phyloP scores from a whole-genome alignment of 208 protist genomes.

The Acanthamoeba triangularis region DNA sequence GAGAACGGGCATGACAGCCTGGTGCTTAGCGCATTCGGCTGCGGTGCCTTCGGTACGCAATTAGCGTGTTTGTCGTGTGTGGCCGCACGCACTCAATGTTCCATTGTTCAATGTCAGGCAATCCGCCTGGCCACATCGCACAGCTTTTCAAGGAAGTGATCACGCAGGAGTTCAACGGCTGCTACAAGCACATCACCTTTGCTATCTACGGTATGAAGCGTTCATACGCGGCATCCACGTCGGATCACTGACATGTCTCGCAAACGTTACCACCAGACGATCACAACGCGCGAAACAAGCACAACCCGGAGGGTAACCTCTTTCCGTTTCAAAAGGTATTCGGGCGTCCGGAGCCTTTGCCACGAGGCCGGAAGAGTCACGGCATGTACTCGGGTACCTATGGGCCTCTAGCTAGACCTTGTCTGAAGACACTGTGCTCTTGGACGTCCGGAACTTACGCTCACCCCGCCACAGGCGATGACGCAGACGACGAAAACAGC shows the following conservation, averaged over 20 bases:
- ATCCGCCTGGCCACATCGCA: conserved; percentile 58
- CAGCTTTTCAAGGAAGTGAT: conserved; percentile 39
- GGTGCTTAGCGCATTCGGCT: conserved; percentile 59
- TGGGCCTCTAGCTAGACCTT: too few species aligned
- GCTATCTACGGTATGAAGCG: background rate
- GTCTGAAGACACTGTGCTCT: too few species aligned
- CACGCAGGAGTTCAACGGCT: background rate
- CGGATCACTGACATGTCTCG: background rate
- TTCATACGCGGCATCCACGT: background rate
- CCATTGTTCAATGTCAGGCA: background rate
- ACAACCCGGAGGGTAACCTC: conserved; percentile 31
- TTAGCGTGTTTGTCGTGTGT: too few species aligned
- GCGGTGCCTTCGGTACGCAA: conserved; percentile 21
- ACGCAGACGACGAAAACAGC: conserved; percentile 49
- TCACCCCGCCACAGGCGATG: background rate
- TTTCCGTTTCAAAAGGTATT: background rate
- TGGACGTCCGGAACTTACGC: background rate
- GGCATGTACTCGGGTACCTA: background rate
- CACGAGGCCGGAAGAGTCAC: background rate
- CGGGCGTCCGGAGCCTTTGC: background rate
- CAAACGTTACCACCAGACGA: background rate
- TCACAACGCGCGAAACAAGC: conserved; percentile 44
- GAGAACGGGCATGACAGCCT: background rate
- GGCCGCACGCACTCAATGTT: too few species aligned
- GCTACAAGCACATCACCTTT: conserved; percentile 56